A percentile compares a stretch with the other conserved stretches of the same genome.
phyloP scores from a whole-genome alignment of 257 asterid genomes.

The Solanum dulcamara region DNA sequence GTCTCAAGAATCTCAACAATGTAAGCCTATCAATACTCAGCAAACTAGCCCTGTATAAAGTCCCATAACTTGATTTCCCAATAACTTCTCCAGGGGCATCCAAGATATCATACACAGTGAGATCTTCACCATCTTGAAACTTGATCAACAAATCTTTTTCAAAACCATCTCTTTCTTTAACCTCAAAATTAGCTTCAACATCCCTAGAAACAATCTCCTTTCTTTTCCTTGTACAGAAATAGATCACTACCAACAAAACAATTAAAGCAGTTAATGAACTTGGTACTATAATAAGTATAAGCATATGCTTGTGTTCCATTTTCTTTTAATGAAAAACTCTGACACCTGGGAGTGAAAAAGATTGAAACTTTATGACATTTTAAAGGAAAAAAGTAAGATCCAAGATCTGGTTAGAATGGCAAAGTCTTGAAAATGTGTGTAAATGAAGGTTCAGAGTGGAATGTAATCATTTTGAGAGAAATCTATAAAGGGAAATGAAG shows the following conservation, averaged over 20 bases:
- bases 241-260: constrained; percentile 19
- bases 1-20: constrained; percentile 78
- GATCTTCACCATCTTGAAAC: constrained; percentile 66
- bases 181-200: constrained; percentile 28
- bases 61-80: constrained; percentile 76
- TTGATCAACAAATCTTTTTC: constrained; percentile 47
- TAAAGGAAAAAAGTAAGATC: constrained; percentile 4
- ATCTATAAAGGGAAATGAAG: constrained; percentile 1
- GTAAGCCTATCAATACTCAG: constrained; percentile 36
- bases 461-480: constrained; percentile 8
- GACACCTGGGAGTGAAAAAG: constrained; percentile 12
- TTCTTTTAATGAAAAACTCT: not conserved
- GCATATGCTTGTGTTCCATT: constrained; percentile 48
- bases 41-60: constrained; percentile 66
- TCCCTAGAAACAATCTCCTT: constrained; percentile 23
- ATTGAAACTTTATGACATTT: constrained; percentile 21
- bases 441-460: constrained; percentile 8
- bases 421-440: not conserved
- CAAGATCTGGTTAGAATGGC: constrained; percentile 43
- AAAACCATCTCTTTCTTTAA: constrained; percentile 29
- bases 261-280: constrained; percentile 18
- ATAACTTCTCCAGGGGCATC: constrained; percentile 94
- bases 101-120: constrained; percentile 44
- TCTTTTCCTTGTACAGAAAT: constrained; percentile 28
- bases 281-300: constrained; percentile 32